Conservation (phyloP, 441 rosid species). For the Aquilaria agallochum region DNA sequence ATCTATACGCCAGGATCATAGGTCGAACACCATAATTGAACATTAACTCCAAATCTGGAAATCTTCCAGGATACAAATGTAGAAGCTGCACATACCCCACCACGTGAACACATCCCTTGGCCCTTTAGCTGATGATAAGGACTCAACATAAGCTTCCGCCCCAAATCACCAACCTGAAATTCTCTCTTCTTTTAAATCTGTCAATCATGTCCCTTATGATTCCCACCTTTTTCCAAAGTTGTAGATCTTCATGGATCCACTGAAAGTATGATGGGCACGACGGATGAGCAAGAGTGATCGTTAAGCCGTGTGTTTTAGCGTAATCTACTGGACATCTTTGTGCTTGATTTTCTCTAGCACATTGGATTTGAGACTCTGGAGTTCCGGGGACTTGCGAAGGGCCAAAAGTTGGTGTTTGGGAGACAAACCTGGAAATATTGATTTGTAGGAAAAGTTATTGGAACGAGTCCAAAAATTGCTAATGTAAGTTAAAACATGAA, state of each 20-base stretch:
- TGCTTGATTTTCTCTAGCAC: slow-evolving; percentile 8
- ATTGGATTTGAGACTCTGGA: slow-evolving; percentile 18
- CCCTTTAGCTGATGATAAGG: slow-evolving; percentile 31
- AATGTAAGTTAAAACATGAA: too few species aligned
- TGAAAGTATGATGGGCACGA: slow-evolving; percentile 52
- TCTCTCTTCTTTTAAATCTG: slow-evolving; percentile 28
- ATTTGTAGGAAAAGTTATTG: too few species aligned
- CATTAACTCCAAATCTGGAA: slow-evolving; percentile 35
- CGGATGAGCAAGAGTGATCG: background rate
- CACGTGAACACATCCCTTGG: slow-evolving; percentile 43
- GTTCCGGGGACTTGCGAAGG: background rate
- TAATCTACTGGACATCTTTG: slow-evolving; percentile 18
- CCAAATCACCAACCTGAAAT: slow-evolving; percentile 40
- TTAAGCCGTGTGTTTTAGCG: slow-evolving; percentile 11
- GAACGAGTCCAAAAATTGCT: too few species aligned
- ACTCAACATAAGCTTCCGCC: slow-evolving; percentile 42
- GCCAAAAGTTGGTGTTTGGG: background rate
- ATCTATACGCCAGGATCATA: background rate
- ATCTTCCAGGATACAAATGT: slow-evolving; percentile 27
- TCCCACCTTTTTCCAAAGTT: slow-evolving; percentile 41
- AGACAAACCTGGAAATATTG: background rate
- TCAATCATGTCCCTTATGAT: slow-evolving; percentile 46
- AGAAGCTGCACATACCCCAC: slow-evolving; percentile 64
- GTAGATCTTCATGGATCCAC: slow-evolving; percentile 60
- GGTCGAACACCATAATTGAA: slow-evolving; percentile 25